Base-by-base conservation (phyloP, 805 yeast genomes). In the Wickerhamiella brachini region DNA sequence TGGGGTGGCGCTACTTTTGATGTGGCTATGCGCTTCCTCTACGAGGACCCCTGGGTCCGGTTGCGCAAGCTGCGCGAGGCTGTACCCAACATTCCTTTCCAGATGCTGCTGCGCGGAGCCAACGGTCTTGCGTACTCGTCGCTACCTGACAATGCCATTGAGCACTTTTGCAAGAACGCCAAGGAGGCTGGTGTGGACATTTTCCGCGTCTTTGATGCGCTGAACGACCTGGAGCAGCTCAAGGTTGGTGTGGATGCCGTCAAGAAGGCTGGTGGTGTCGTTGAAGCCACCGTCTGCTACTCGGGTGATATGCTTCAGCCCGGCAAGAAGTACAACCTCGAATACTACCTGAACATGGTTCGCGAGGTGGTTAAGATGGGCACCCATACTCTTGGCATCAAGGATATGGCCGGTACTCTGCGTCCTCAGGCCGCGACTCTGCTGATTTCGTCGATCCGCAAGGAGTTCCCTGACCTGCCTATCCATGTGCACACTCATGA, bases 1-100 rank as follows among this genome's bases (percentile, higher is more conserved):
- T 93, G 99, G 99, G 99, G 99, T 72, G 99, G 99, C 71, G 99
- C 99, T 51, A 93, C 99, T 39, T 93, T 93, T 63, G 99, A 93
- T 65, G 99, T 93, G 51, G 84, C 95, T 51, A 89, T 93, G 97
- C 81, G 99, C 71, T 93, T 93, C 78, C 76, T 93, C 63, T 87
- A 90, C 69, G 99, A 93, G 75, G 97, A 89, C 68, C 99, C 99
- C 58, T 93, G 99, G 99, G 95, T 78, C 54, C 81, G 99, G 71
- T 77, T 93, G 68, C 80, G 95, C 68, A 77, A 79, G 69, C 74
- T 93, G 69, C 80, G 98, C 70, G 77, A 77, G 63, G 76, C 83
- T 53, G 97, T 94, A 56, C 99, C 99, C 65, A 93, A 93, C 73
- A 88, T 93, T 66, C 98, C 98, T 51, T 93, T 93, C 84, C 98